phyloP scores from a whole-genome alignment of 805 yeast genomes.

The Pichia insulana region DNA sequence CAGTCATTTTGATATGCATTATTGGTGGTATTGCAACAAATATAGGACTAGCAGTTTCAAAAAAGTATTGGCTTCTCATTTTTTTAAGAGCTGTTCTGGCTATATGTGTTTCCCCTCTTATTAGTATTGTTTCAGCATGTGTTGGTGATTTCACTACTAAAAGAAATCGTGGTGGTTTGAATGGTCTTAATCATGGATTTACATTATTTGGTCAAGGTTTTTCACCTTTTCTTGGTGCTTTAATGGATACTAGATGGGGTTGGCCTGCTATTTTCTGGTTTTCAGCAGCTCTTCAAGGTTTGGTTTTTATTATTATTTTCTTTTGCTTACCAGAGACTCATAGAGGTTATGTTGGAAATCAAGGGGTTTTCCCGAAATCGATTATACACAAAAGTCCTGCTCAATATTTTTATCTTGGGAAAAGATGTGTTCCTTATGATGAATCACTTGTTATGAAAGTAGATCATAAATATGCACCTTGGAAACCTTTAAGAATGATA shows the following conservation, averaged over 20 bases:
- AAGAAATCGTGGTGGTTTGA: constrained; percentile 59
- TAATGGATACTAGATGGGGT: constrained; percentile 41
- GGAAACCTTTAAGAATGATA: constrained; percentile 17
- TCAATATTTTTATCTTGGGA: constrained; percentile 22
- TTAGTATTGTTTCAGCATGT: constrained; percentile 61
- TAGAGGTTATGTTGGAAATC: constrained; percentile 66
- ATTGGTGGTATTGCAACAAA: constrained; percentile 50
- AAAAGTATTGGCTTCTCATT: constrained; percentile 52
- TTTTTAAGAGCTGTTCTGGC: constrained; percentile 71
- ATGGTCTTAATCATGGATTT: constrained; percentile 58
- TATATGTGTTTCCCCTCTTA: constrained; percentile 65
- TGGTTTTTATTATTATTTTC: constrained; percentile 27
- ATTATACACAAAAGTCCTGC: constrained; percentile 39
- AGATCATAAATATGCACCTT: constrained; percentile 22
- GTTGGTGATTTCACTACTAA: constrained; percentile 67
- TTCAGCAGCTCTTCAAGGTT: constrained; percentile 54
- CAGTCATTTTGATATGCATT: constrained; percentile 48
- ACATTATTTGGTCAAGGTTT: constrained; percentile 67
- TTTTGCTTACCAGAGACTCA: constrained; percentile 65
- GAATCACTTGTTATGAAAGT: constrained; percentile 9
- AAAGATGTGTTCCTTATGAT: constrained; percentile 27
- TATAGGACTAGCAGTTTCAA: constrained; percentile 54
- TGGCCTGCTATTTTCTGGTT: constrained; percentile 84
- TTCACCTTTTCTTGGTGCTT: constrained; percentile 64
- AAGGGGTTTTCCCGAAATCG: constrained; percentile 45